Base-by-base conservation (phyloP, 495 filamentous ascomycete genomes). In the Rusavskia elegans region DNA sequence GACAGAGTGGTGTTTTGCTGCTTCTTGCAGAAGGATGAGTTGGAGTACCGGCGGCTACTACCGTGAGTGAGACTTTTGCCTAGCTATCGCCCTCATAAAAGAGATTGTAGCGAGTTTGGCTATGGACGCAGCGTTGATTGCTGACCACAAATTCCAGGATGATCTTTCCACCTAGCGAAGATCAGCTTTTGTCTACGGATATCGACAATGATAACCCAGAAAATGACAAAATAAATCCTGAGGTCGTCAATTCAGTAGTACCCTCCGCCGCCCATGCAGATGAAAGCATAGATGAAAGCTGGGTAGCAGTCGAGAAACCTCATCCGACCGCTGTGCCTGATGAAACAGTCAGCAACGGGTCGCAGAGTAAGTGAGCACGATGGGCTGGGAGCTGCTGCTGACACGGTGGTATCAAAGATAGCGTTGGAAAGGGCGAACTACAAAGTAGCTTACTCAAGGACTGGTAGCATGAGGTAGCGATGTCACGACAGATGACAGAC, bases 1-100 rank as follows among this genome's bases (percentile, higher is more conserved):
- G 79, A 87, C 19, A 76, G 79, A 52, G 75, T 95, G 7, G 71
- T 95, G 10, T 89, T 96, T 66, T 85, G 83, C 57, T 85, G 76
- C 25, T 95, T 90, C 63, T 76, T 83, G 64, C 60, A 61, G 35
- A 88, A 90, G 66, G 89, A 96, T 64, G 76, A 81, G 57, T 57
- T 63, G 38, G 83, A 82, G 14, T 96, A 96, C 63, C 68, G 78
- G 23, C 56, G 76, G 39, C 61, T 66, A 37, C 64, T 92, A 19
- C 86, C 90, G 89, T 93, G 62, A 75, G 86, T 77, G 10, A 10
- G 27, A 17, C 13, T 29, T 21, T 9, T 8, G 9, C 5, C 7
- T 17, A 27, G 5, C 23, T 0, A 20, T 16, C 11, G 23, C 21
- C 44, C 5, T 29, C 23, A 42, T 19, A 3, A 19, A 42, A 9